Base-by-base conservation (phyloP, 352 stramenopile species). In the Globisporangium okanoganense region DNA sequence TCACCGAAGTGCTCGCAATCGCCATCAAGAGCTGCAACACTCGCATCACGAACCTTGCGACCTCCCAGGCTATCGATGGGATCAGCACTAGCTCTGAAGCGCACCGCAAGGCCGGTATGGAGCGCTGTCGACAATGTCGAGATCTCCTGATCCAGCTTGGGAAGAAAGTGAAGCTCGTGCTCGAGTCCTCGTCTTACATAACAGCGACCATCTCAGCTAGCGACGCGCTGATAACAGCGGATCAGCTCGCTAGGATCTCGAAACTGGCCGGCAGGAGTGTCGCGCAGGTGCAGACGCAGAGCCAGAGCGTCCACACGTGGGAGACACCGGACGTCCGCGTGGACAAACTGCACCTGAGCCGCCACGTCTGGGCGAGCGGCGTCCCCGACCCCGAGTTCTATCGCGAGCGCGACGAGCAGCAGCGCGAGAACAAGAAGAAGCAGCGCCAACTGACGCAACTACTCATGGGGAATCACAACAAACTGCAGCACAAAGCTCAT, bases 301-400 rank as follows among this genome's bases (percentile, higher is more conserved):
- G 69, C 25, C 49, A 70, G 4, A 45, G 29, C 1, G 71, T 73
- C 6, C 65, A 82, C 44, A 36, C 63, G 10, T 86, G 75, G 77
- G 75, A 85, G 48, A 72, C 49, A 5, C 75, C 69, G 0, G 75
- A 87, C 29, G 61, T 56, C 41, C 75, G 79, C 3, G 73, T 88
- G 18, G 59, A 61, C 12, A 76, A 72, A 61, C 52, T 87, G 31
- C 58, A 67, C 1, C 56, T 88, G 27, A 70, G 66, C 44, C 69
- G 43, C 36, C 70, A 44, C 22, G 41, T 65, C 14, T 87, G 77
- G 79, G 64, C 73, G 7, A 85, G 77, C 33, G 75, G 73, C 2
- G 75, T 80, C 36, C 77, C 77, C 6, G 71, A 87, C 33, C 67
- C 66, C 12, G 75, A 78, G 40, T 85, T 81, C 60, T 84, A 70